Base-by-base conservation (phyloP, 2,329 filamentous ascomycete genomes). In the Colletotrichum tofieldiae region DNA sequence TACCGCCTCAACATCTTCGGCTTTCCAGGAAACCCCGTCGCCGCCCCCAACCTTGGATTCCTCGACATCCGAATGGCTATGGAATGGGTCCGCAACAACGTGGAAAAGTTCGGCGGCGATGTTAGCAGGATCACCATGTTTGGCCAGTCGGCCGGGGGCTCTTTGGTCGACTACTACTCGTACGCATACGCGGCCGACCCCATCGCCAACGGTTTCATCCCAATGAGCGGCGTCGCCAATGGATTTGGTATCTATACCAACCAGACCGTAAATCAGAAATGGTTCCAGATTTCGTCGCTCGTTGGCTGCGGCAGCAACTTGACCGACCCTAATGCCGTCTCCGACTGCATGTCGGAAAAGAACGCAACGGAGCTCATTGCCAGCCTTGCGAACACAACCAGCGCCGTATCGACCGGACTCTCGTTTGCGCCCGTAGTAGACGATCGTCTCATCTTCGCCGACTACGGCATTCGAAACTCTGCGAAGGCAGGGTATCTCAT, bases 101-200 rank as follows among this genome's bases (percentile, higher is more conserved):
- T 76, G 18, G 74, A 59, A 3, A 51, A 52, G 35, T 77, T 76
- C 26, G 75, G 75, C 39, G 75, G 75, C 41, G 72, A 76, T 41
- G 62, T 63, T n/a, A 54, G 55, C 23, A 72, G 71, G 37, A 78
- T 80, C 63, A 78, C 77, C 2, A 68, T 80, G 23, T 79, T 78
- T 63, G 77, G 78, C 11, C 75, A 79, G 59, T 79, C 77, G 20
- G 78, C 78, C 29, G 78, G 77, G 0, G 68, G 71, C 7, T 66
- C 71, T 18, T 77, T 82, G 6, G 83, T 84, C 1, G 86, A 88
- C 75, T 83, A 84, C 76, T 86, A 84, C 79, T 82, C 84, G 7
- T 88, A 87, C 71, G 84, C 86, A 7, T 87, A 85, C 85, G 67
- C 75, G 3, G 70, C 84, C 0, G 85, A 89, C 62, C 86, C 87